Base-by-base conservation (phyloP, 768 basidiomycete species). In the Suillus spraguei region DNA sequence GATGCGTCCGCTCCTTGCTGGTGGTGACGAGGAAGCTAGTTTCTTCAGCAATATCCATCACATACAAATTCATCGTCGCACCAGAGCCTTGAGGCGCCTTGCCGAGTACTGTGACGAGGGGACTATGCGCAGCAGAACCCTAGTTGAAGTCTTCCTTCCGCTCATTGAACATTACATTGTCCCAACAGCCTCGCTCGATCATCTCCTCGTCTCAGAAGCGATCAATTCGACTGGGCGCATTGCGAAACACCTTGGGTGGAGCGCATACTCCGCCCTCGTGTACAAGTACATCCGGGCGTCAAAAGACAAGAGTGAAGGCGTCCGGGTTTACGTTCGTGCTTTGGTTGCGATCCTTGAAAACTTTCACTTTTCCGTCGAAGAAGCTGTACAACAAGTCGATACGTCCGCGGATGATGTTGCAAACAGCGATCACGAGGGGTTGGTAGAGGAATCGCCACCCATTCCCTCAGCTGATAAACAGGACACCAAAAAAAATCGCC, bases 11-110 rank as follows among this genome's bases (percentile, higher is more conserved):
- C 77, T 99, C 8, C 82, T 98, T 38, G 93, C 92, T 9, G 87
- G 82, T 20, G 96, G 94, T 1, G 95, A 99, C 71, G 89, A 92
- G 56, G 97, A 99, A 75, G 95, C 94, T 38, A 95, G 91, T 72
- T 96, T 99, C 79, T 99, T 99, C 84, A 90, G 89, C 80, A 99
- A 99, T 75, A 87, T 98, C 55, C 86, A 91, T 60, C 97, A 99
- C 72, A 86, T 99, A 50, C 97, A 99, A 76, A 78, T 90, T 3
- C 96, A 98, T 74, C 87, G 96, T 66, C 88, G 97, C 28, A 87
- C 89, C 1, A 80, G 97, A 64, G 96, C 97, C 3, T 81, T 97
- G 35, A 85, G 92, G 16, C 83, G 94, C n/a, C 84, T 98, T 22
- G 87, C 86, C 6, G 95, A 95, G 59, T 83, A 87, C 61, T 89